Evolutionary conservation across 2,329 filamentous ascomycete genomes (phyloP), one percentile per base, ranked within the genome.

Genomic region (Aspergillus intermedius): DNA sequence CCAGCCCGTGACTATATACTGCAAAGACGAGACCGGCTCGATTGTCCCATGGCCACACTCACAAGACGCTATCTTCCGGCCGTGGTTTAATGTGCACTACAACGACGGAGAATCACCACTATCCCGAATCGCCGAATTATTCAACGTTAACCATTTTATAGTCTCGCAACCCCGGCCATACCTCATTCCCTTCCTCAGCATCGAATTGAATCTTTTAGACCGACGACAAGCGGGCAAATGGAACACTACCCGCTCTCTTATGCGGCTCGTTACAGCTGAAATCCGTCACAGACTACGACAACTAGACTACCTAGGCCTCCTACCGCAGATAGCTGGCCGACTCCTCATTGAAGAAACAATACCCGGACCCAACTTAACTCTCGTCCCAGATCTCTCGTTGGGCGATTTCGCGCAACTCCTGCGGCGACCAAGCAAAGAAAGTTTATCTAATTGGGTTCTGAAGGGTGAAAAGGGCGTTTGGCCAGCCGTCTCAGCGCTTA

Each of bases 141-240:
- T 93, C 77, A 94, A 94, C 64, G 88, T 94, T 46, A 94, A 95
- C 64, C 91, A 96, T 73, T 96, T 94, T 70, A 89, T 97, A 55
- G 83, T 97, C 56, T 93, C 87, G 55, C 91, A 96, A 72, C 90
- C 91, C 1, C 80, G 91, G 3, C 91, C 91, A 0, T 95, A 95
- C 67, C 76, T 95, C 13, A 84, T 91, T 23, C 91, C 91, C 0
- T 93, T 95, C 60, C 76, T 94, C 4, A 83, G 86, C 52, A 86
- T 84, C 42, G 87, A 91, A 57, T 82, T 91, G 72, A 87, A 91
- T 67, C 84, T 86, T 4, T 85, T 87, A 0, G 57, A 79, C 77
- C 63, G 79, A 74, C 57, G 79, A 74, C 66, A 81, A 74, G 53
- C 80, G 73, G 60, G 81, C 73, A 67, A 79, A 72, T 71, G 78